Evolutionary conservation across 1,284 basidiomycete species (phyloP).

Genomic region (Cerrena zonata): DNA sequence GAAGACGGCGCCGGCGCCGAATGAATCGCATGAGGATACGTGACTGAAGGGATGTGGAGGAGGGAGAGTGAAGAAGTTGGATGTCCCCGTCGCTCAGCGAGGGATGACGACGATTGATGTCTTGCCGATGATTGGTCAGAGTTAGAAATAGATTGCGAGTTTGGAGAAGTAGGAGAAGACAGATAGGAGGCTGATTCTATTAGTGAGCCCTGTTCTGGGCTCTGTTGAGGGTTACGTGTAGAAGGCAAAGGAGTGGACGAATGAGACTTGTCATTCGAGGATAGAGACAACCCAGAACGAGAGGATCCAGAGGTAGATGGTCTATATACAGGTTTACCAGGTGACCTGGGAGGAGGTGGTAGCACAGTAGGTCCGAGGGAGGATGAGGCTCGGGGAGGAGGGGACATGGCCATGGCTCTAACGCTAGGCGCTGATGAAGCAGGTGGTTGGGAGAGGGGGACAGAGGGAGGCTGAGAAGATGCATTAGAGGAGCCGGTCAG

Average conservation of each 20-base stretch:
- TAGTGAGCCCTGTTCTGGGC: neutral
- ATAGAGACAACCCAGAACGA: slow-evolving; percentile 18
- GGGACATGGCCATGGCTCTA: slow-evolving; percentile 37
- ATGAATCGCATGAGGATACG: slow-evolving; percentile 21
- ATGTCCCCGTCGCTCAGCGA: slow-evolving; percentile 24
- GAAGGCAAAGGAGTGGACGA: slow-evolving; percentile 14
- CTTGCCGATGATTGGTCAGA: slow-evolving; percentile 11
- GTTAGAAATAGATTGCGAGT: slow-evolving; percentile 3
- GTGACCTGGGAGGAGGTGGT: slow-evolving; percentile 51
- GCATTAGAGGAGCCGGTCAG: no score
- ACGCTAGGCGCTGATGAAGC: slow-evolving; percentile 20
- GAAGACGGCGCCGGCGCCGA: slow-evolving; percentile 55
- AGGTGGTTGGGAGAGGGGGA: neutral
- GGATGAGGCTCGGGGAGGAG: slow-evolving; percentile 46
- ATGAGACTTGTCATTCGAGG: no score
- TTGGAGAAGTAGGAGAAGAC: slow-evolving; percentile 1
- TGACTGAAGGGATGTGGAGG: slow-evolving; percentile 24
- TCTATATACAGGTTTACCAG: slow-evolving; percentile 31
- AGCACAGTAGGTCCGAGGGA: slow-evolving; percentile 36
- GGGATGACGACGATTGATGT: slow-evolving; percentile 6
- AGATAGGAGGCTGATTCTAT: neutral
- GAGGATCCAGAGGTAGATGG: slow-evolving; percentile 24
- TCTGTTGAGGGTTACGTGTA: neutral
- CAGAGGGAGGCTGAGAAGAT: neutral
- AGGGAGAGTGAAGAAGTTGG: slow-evolving; percentile 20